phyloP scores from a whole-genome alignment of 768 basidiomycete species.

The Gyrodon lividus region DNA sequence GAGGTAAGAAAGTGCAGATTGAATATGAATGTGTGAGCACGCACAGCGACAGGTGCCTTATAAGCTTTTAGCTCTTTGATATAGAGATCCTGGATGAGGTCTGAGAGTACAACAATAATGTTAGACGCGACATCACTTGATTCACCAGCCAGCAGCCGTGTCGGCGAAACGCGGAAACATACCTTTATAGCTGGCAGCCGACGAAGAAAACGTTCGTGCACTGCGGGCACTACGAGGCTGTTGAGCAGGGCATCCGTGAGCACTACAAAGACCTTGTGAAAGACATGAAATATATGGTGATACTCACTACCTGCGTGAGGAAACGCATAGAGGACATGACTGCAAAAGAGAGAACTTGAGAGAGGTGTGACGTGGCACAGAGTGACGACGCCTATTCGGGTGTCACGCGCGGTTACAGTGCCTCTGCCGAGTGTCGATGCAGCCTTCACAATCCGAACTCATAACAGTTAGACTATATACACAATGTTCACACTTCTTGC shows the following conservation, averaged over 20 bases:
- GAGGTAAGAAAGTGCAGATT: not conserved
- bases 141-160: not conserved
- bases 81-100: constrained; percentile 92
- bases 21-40: constrained; percentile 29
- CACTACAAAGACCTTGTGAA: constrained; percentile 3
- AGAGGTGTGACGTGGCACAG: constrained; percentile 45
- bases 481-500: constrained; percentile 25
- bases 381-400: constrained; percentile 26
- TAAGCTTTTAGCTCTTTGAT: constrained; percentile 86
- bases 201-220: constrained; percentile 59
- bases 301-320: constrained; percentile 53
- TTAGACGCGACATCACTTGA: constrained; percentile 7
- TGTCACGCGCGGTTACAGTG: constrained; percentile 18
- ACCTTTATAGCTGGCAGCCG: constrained; percentile 66
- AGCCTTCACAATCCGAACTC: not conserved
- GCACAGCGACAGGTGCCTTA: constrained; percentile 71
- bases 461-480: not conserved
- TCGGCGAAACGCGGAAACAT: constrained; percentile 29
- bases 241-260: constrained; percentile 7
- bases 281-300: not conserved
- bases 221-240: constrained; percentile 48
- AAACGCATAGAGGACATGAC: constrained; percentile 60
- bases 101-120: constrained; percentile 39
- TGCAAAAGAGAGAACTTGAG: constrained; percentile 36
- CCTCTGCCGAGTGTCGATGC: not conserved